Conservation (phyloP, 2,329 filamentous ascomycete genomes). For the Neurospora sp. region DNA sequence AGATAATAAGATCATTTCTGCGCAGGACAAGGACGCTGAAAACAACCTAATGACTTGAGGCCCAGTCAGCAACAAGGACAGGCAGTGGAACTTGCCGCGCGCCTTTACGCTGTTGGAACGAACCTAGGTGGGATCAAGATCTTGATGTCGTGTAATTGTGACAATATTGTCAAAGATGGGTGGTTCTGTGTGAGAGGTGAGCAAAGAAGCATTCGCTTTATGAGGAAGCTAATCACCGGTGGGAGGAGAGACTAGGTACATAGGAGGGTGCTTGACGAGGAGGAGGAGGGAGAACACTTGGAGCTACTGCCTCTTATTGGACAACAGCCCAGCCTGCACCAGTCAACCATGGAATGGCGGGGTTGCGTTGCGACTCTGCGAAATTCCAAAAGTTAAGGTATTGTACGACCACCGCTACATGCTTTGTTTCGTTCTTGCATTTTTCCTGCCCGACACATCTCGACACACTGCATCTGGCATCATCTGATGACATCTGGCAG, state of each 20-base stretch:
- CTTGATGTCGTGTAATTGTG: background rate
- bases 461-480: background rate
- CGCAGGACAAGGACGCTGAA: background rate
- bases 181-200: background rate
- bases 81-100: background rate
- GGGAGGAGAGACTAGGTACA: background rate
- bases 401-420: background rate
- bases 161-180: background rate
- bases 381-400: background rate
- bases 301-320: background rate
- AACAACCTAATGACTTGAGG: background rate
- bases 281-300: background rate
- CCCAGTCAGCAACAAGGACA: background rate
- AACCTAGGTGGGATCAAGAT: background rate
- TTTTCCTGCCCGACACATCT: background rate
- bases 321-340: background rate
- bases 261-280: background rate
- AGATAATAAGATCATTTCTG: background rate
- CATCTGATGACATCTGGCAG: background rate
- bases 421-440: background rate
- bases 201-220: background rate
- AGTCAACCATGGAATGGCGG: background rate
- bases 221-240: background rate
- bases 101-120: background rate
- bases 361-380: background rate